These are phyloP conservation scores for Globisporangium radiosum DNA, from an alignment of 352 stramenopile genomes.

Conservation along the genomic window DNA sequence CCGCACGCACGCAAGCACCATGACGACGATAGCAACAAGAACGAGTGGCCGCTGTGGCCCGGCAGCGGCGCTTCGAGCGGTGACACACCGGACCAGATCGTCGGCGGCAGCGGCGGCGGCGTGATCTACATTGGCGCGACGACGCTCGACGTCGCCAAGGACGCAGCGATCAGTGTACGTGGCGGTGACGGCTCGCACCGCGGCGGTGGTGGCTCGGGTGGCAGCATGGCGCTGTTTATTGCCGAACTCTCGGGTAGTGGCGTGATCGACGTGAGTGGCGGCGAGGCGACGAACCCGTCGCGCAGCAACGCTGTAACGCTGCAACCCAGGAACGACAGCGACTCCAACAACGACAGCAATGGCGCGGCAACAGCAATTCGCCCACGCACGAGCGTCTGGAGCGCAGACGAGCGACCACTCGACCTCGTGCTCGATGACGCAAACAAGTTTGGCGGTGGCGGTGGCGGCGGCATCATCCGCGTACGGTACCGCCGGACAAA, in stretches of 20 bases:
- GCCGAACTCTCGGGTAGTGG: slow-evolving; percentile 53
- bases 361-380: neutral
- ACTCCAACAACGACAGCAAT: neutral
- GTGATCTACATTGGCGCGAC: slow-evolving; percentile 61
- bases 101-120: slow-evolving; percentile 60
- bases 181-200: slow-evolving; percentile 49
- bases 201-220: slow-evolving; percentile 67
- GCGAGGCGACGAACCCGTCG: slow-evolving; percentile 21
- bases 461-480: slow-evolving; percentile 53
- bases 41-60: slow-evolving; percentile 55
- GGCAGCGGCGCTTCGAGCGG: slow-evolving; percentile 53
- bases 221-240: slow-evolving; percentile 56
- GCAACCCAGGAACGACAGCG: no score
- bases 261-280: slow-evolving; percentile 47
- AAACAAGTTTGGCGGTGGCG: slow-evolving; percentile 45
- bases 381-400: slow-evolving; percentile 24
- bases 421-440: slow-evolving; percentile 6
- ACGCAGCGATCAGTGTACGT: slow-evolving; percentile 36
- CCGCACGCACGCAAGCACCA: no score
- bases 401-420: slow-evolving; percentile 6
- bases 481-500: slow-evolving; percentile 35
- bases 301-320: no score
- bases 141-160: slow-evolving; percentile 38
- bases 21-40: neutral
- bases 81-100: slow-evolving; percentile 41